Evolutionary conservation across 2,329 filamentous ascomycete species (phyloP), one percentile per base, ranked within the genome.

Genomic region (Chrysoporthe austroafricana): DNA sequence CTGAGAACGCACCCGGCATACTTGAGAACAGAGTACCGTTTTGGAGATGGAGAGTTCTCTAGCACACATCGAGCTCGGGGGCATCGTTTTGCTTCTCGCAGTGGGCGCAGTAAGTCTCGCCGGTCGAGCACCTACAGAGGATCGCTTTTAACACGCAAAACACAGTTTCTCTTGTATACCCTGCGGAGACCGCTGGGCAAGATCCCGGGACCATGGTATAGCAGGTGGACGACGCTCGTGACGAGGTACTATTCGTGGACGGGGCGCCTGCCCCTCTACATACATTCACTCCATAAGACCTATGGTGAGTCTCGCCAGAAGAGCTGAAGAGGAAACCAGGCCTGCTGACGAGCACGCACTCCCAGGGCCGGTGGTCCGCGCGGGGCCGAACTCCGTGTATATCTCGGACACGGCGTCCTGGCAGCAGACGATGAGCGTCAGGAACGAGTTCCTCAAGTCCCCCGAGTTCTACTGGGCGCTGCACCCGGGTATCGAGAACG

Each of bases 1-100:
- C 26, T 26, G 26, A 26, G 26, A 26, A 26, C 26, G 2, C 26
- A 26, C 0, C 26, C 26, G 26, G 26, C 26, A 26, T 11, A 50
- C n/a, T 50, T 26, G 21, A 26, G 50, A 54, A 34, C 36, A 1
- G 13, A 16, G 6, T 21, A 32, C 36, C 8, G 6, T 32, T 4
- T 13, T 2, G 21, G 79, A 81, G 9, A 77, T 78, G 67, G 79
- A 82, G 70, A 77, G 80, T 69, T 81, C 82, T 62, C 71, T 76
- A 4, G 18, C 34, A 6, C 34, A 13, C 8, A 8, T 39, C 11
- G 34, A 42, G 11, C 34, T 58, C 6, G 56, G 56, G 5, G 56
- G 56, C 3, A 8, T 58, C 18, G 56, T 36, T 11, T n/a, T 58
- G 56, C 56, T 58, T 21, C 36, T 58, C 3, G 34, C 50, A 16